Evolutionary conservation across 129 eudicot genomes (phyloP), one percentile per base, ranked within the genome.

Genomic region (Artemisia tridentata): DNA sequence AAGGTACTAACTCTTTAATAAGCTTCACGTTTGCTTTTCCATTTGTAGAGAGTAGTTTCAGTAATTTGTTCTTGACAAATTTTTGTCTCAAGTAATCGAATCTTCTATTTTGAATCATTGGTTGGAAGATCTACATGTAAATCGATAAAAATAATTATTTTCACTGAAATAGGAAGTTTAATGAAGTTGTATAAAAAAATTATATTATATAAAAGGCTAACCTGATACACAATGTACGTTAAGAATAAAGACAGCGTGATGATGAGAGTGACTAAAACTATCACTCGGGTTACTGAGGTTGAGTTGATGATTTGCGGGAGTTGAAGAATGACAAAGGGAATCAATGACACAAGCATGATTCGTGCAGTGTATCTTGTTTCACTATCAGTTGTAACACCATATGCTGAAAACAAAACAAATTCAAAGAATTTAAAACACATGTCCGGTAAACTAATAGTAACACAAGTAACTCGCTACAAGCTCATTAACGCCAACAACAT

Each of bases 41-140:
- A 43, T 86, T 82, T 18, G 41, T 51, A 0, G 85, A 76, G 38
- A 86, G 78, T 57, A 89, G 83, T 51, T 50, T 72, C 25, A 79
- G 52, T 23, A 88, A 75, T 73, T 76, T 85, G 84, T 84, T 84
- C 82, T 83, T 77, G 55, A 80, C 88, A 68, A 83, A 81, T 18
- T 84, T 80, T 55, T 74, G 84, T 69, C 75, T 77, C 82, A 81
- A 56, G 51, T 75, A 88, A 56, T 79, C 87, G 18, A 84, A 78
- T 80, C 75, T 79, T 60, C 92, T 78, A 58, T 74, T 79, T 69
- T 84, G 89, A 68, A 88, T 72, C 96, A 87, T 79, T 17, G 96
- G 96, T 69, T 80, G 87, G 78, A 89, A 89, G 38, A 82, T 63
- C 96, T 88, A 79, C 75, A 72, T 21, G 56, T 17, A 34, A 29